Evolutionary conservation across 768 basidiomycete genomes (phyloP).

Genomic region (Hypholoma sublateritium): DNA sequence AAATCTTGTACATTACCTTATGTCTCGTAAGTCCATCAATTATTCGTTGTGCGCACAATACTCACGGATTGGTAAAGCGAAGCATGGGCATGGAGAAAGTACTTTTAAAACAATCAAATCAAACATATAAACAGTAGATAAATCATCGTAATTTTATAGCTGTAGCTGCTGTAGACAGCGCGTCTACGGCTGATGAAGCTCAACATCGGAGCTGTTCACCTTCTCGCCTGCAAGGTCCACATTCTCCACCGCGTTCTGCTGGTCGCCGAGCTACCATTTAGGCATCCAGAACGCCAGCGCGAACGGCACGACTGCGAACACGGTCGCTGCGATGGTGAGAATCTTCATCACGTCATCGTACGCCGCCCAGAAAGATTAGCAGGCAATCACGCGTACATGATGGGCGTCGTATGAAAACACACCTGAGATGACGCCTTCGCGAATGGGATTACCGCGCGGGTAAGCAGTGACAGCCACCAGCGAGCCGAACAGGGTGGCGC

Average conservation of each 20-base stretch:
- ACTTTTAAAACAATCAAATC: too few relatives aligned
- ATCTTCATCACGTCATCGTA: conserved; percentile 58
- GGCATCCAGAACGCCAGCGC: conserved; percentile 59
- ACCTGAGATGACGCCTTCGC: conserved; percentile 63
- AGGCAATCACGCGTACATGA: neutral
- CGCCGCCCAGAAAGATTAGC: conserved; percentile 27
- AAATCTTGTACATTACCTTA: too few relatives aligned
- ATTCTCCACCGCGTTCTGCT: conserved; percentile 70
- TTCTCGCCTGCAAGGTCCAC: conserved; percentile 28
- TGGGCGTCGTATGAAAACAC: conserved; percentile 19
- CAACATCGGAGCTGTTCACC: too few relatives aligned
- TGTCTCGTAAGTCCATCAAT: too few relatives aligned
- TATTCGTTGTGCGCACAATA: too few relatives aligned
- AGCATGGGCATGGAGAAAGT: too few relatives aligned
- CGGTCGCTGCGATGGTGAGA: conserved; percentile 54
- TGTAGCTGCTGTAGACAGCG: too few relatives aligned
- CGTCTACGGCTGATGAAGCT: too few relatives aligned
- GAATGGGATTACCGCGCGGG: conserved; percentile 54
- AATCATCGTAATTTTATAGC: too few relatives aligned
- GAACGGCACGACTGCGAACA: conserved; percentile 57
- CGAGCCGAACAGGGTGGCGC: conserved; percentile 51
- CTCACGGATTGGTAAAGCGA: too few relatives aligned
- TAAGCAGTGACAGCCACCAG: conserved; percentile 49
- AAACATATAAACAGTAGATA: too few relatives aligned
- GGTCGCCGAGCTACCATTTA: conserved; percentile 66